A percentile compares a stretch with the other conserved stretches of the same genome.
These are phyloP conservation scores for Jaltomata sinuosa DNA, from an alignment of 257 asterid genomes.

Conservation along the genomic window DNA sequence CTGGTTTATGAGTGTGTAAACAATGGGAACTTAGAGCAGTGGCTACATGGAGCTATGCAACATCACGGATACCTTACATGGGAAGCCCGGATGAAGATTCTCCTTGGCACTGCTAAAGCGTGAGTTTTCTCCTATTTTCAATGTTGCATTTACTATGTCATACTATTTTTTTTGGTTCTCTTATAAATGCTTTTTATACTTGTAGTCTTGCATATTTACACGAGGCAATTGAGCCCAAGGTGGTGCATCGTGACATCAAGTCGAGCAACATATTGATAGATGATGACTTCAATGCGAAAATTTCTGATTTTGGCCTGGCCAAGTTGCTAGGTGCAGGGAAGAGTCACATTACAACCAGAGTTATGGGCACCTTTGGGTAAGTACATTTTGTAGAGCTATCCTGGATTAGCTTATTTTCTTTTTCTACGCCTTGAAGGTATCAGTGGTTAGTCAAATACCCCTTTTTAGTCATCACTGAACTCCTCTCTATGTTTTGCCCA, in stretches of 20 bases:
- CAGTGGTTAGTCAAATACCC: neutral
- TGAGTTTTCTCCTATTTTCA: slow-evolving; percentile 6
- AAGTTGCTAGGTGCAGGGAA: slow-evolving; percentile 77
- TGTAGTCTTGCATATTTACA: slow-evolving; percentile 77
- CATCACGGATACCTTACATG: slow-evolving; percentile 47
- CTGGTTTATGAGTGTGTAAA: slow-evolving; percentile 74
- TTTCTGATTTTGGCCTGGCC: slow-evolving; percentile 90
- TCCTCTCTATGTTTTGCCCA: neutral
- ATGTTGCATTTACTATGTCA: neutral
- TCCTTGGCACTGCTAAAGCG: slow-evolving; percentile 49
- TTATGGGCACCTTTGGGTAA: slow-evolving; percentile 93
- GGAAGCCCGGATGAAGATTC: slow-evolving; percentile 51
- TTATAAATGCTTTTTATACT: neutral
- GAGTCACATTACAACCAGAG: slow-evolving; percentile 79
- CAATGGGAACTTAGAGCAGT: slow-evolving; percentile 85
- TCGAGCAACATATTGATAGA: slow-evolving; percentile 81
- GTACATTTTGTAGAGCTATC: slow-evolving; percentile 4
- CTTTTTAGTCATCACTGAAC: neutral
- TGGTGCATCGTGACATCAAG: slow-evolving; percentile 78
- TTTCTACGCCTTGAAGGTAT: neutral
- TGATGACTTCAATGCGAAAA: slow-evolving; percentile 67
- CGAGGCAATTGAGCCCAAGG: slow-evolving; percentile 83
- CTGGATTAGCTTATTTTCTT: neutral
- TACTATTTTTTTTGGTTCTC: neutral
- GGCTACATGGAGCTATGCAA: slow-evolving; percentile 64